Evolutionary conservation across 768 basidiomycete species (phyloP), one percentile per base, ranked within the genome.

Genomic region (Hirschioporus abietinus): DNA sequence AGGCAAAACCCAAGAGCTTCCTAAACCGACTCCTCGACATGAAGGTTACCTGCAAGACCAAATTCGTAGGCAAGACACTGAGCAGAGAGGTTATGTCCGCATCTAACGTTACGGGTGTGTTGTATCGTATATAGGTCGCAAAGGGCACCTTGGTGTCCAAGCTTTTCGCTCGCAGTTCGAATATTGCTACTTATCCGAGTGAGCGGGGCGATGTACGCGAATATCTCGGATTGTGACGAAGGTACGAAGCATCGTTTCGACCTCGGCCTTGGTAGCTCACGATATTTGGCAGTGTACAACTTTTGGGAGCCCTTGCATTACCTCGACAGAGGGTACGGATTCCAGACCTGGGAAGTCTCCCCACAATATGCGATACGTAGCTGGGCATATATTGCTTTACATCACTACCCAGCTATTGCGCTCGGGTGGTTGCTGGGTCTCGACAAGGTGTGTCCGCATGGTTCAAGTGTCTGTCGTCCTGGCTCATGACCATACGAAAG

Each of bases 231-330:
- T 74, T 99, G 97, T 69, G 97, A 99, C 73, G 97, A 99, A 86
- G 95, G 96, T 95, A 64, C 68, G 62, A 63, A 61, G n/a, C 34
- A 23, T 62, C 36, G 61, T 26, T 20, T 58, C 27, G 65, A 63
- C 6, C 42, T 23, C 59, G 20, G 60, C n/a, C 17, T 62, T 61
- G 58, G 27, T 58, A 25, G 35, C 30, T 52, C 17, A 63, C 66
- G 42, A 67, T 52, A 35, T 36, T 63, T 17, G 66, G 24, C 57
- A 99, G 97, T 97, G 15, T 99, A 89, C 84, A 99, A 99, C 78
- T 99, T 97, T 77, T 99, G 94, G 94, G 97, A 99, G 74, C 97
- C 97, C 23, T 79, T 99, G 18, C 97, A 99, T 78, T 96, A 95
- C 74, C 82, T 97, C 66, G 86, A 89, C 67, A 80, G 88, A 66